Evolutionary conservation across 345 rosid species (phyloP).

Genomic region (Gossypium raimondii): DNA sequence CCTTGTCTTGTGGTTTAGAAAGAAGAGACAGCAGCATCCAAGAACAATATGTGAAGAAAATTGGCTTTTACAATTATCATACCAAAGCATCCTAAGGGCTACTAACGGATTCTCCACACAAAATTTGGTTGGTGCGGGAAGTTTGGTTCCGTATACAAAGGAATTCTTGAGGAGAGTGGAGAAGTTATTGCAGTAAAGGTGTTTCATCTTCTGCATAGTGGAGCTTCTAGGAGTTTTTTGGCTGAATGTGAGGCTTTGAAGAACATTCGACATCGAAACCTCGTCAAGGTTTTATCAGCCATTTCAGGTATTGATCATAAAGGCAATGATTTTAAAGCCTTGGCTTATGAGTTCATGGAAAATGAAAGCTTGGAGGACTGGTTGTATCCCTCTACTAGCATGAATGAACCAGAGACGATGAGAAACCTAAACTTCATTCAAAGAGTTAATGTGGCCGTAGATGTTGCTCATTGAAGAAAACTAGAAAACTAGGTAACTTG

Average conservation of each 20-base stretch:
- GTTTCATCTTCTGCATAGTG: constrained; percentile 27
- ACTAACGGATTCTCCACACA: background rate
- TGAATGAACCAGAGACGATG: background rate
- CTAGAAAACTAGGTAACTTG: too few species aligned
- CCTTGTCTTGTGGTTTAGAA: background rate
- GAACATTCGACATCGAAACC: constrained; percentile 38
- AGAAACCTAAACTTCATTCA: background rate
- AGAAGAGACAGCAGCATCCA: background rate
- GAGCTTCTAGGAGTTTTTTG: constrained; percentile 27
- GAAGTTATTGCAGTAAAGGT: constrained; percentile 29
- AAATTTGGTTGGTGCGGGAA: background rate
- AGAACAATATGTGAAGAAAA: background rate
- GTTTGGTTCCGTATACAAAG: background rate
- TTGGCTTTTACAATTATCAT: constrained; percentile 7
- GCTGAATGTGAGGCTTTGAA: constrained; percentile 19
- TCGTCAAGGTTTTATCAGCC: constrained; percentile 25
- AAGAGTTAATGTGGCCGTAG: background rate
- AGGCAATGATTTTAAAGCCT: constrained; percentile 10
- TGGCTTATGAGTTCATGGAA: constrained; percentile 11
- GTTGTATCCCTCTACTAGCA: background rate
- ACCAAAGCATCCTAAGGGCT: background rate
- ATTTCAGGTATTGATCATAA: background rate
- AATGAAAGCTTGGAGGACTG: constrained; percentile 17
- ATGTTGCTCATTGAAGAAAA: constrained; percentile 19
- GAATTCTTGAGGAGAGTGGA: constrained; percentile 7